phyloP scores from a whole-genome alignment of 2,329 filamentous ascomycete species.

The Aspergillus felis region DNA sequence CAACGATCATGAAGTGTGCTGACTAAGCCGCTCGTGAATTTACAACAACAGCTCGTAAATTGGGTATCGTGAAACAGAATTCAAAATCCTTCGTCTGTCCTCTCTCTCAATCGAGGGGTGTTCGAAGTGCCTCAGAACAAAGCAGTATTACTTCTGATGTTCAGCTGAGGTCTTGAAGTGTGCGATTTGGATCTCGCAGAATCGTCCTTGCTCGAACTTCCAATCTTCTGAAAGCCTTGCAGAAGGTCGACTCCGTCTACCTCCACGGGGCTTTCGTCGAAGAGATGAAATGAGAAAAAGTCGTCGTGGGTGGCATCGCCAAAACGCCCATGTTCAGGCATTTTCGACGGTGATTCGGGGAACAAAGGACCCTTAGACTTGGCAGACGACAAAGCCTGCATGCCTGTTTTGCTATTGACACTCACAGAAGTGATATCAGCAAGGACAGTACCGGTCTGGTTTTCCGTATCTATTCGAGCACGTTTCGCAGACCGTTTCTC shows the following conservation, averaged over 20 bases:
- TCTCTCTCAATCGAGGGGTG: not conserved
- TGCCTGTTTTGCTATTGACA: slow-evolving; percentile 32
- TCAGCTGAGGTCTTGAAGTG: slow-evolving; percentile 28
- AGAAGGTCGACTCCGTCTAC: slow-evolving; percentile 45
- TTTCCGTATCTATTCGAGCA: slow-evolving; percentile 47
- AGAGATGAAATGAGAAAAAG: slow-evolving; percentile 47
- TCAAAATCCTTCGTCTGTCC: not conserved
- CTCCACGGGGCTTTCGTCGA: slow-evolving; percentile 42
- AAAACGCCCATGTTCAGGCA: slow-evolving; percentile 28
- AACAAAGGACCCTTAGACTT: slow-evolving; percentile 31
- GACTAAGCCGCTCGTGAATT: not conserved
- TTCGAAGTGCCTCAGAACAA: slow-evolving; percentile 24
- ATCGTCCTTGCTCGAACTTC: slow-evolving; percentile 35
- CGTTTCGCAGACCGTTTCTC: slow-evolving; percentile 53
- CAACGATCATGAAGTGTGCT: not conserved
- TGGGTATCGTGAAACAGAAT: not conserved
- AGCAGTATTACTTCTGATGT: slow-evolving; percentile 30
- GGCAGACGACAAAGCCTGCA: slow-evolving; percentile 32
- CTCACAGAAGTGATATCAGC: slow-evolving; percentile 40
- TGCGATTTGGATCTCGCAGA: slow-evolving; percentile 25
- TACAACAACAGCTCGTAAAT: not conserved
- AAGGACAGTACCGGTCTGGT: slow-evolving; percentile 49
- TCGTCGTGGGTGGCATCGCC: slow-evolving; percentile 40
- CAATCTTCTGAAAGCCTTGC: slow-evolving; percentile 48
- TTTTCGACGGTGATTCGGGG: slow-evolving; percentile 40